Conservation (phyloP, 2,329 filamentous ascomycete genomes). For the Ceratocystis cacaofunesta region DNA sequence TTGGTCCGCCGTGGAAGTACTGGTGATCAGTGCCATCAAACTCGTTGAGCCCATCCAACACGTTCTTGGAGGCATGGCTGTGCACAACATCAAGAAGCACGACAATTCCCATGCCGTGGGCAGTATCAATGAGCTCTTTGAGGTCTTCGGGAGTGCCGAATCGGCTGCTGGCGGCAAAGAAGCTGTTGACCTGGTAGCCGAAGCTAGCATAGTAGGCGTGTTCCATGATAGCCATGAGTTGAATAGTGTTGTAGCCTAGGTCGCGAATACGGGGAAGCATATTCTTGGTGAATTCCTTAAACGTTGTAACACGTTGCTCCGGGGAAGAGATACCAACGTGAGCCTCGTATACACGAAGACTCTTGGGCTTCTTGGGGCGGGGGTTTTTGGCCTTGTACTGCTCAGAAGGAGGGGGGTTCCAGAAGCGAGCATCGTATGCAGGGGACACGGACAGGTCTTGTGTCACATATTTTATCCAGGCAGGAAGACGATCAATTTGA, state of each 20-base stretch:
- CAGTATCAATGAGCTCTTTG: conserved; percentile 91
- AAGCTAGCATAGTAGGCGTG: conserved; percentile 99
- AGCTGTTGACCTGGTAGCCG: conserved; percentile 96
- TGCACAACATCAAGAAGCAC: conserved; percentile 93
- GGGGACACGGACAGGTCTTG: conserved; percentile 83
- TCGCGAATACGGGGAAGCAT: conserved; percentile 82
- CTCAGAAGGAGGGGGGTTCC: conserved; percentile 72
- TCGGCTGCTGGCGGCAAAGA: conserved; percentile 92
- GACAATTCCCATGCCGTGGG: conserved; percentile 77
- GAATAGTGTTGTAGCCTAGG: conserved; percentile 92
- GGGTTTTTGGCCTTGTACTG: conserved; percentile 73
- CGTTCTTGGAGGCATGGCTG: conserved; percentile 96
- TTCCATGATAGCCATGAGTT: conserved; percentile 98
- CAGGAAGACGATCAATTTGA: conserved; percentile 73
- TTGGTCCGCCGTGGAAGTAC: conserved; percentile 82
- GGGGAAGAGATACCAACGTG: conserved; percentile 94
- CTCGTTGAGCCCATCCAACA: conserved; percentile 84
- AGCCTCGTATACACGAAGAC: conserved; percentile 92
- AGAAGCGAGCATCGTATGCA: conserved; percentile 88
- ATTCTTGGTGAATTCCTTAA: conserved; percentile 91
- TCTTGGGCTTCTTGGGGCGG: conserved; percentile 68
- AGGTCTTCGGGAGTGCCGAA: conserved; percentile 89
- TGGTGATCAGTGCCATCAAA: conserved; percentile 91
- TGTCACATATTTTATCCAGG: conserved; percentile 95
- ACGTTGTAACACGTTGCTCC: conserved; percentile 75